phyloP scores from a whole-genome alignment of 257 asterid species.

The Eucommia ulmoides region DNA sequence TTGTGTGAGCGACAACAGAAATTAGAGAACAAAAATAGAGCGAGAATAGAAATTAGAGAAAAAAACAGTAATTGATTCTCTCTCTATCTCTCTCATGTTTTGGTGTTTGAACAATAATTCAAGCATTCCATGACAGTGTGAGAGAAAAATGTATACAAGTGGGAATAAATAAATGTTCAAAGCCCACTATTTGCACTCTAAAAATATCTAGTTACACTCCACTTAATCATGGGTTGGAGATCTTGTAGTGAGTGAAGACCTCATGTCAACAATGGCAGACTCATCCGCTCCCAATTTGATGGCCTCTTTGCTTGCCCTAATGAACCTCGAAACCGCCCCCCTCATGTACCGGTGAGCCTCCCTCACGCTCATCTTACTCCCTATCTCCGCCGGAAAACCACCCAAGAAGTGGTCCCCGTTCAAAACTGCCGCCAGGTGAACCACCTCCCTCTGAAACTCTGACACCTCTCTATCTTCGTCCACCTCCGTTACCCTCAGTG shows the following conservation, averaged over 20 bases:
- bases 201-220: too few species aligned
- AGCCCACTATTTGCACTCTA: too few species aligned
- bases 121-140: too few species aligned
- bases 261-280: constrained; percentile 70
- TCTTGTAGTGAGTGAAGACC: constrained; percentile 70
- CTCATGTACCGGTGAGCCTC: constrained; percentile 47
- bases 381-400: constrained; percentile 36
- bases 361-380: constrained; percentile 57
- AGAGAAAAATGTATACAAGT: too few species aligned
- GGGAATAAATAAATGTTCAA: too few species aligned
- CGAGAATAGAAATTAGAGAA: too few species aligned
- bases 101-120: too few species aligned
- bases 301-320: constrained; percentile 70
- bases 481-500: constrained; percentile 28
- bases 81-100: too few species aligned
- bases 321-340: constrained; percentile 62
- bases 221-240: constrained; percentile 29
- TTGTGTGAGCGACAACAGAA: too few species aligned
- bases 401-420: constrained; percentile 65
- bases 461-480: constrained; percentile 45
- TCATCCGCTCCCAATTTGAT: constrained; percentile 46
- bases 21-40: too few species aligned
- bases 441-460: constrained; percentile 62
- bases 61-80: too few species aligned
- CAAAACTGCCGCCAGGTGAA: constrained; percentile 58